Evolutionary conservation across 176 grass and related monocot species (phyloP).

Genomic region (Bonia amplexicaulis): DNA sequence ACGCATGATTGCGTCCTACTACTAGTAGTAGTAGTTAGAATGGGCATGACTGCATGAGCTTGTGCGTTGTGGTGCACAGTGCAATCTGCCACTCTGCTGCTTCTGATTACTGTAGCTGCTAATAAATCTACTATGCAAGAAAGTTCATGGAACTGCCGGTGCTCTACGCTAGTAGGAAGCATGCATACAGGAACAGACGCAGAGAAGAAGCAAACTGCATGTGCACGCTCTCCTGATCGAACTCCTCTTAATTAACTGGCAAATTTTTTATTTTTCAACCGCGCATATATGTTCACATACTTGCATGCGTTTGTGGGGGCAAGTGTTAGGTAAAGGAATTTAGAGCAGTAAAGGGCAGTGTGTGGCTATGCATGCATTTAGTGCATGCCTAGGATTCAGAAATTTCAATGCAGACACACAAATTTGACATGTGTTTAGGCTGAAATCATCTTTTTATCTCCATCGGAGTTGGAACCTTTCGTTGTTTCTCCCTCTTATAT

Average conservation of each 20-base stretch:
- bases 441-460: neutral
- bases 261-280: neutral
- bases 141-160: neutral
- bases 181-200: neutral
- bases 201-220: neutral
- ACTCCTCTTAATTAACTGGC: neutral
- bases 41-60: neutral
- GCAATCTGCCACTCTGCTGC: neutral
- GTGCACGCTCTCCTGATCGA: neutral
- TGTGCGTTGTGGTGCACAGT: neutral
- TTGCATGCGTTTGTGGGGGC: neutral
- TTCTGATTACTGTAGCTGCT: neutral
- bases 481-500: neutral
- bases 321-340: constrained; percentile 17
- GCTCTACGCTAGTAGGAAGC: neutral
- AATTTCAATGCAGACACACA: neutral
- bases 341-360: neutral
- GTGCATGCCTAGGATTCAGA: neutral
- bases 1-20: neutral
- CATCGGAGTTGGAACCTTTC: neutral
- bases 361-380: neutral
- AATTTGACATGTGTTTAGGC: neutral
- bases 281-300: no score
- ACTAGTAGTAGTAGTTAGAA: neutral
- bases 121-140: neutral